Evolutionary conservation across 2,329 filamentous ascomycete species (phyloP).

Genomic region (Calonectria naviculata): DNA sequence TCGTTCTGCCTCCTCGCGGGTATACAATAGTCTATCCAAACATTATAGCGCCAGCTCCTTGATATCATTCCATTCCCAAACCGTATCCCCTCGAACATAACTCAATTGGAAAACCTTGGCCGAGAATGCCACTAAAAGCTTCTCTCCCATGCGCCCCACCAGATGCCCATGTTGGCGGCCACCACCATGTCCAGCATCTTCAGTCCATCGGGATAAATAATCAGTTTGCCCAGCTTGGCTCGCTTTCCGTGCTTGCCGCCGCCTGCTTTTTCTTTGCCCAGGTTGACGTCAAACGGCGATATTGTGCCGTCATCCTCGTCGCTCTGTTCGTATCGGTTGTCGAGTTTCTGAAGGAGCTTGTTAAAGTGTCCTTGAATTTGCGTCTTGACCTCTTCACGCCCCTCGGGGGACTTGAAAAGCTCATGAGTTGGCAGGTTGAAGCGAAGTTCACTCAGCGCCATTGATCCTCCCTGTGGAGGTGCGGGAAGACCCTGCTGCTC

Average conservation of each 20-base stretch:
- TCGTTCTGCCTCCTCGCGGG: constrained; percentile 24
- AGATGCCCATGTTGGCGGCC: constrained; percentile 90
- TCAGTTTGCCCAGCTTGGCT: constrained; percentile 93
- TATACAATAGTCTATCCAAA: constrained; percentile 25
- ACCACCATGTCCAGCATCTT: constrained; percentile 97
- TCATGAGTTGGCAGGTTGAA: constrained; percentile 83
- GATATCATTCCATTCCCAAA: constrained; percentile 27
- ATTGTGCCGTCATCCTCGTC: constrained; percentile 52
- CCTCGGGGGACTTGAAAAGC: constrained; percentile 53
- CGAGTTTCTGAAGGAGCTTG: constrained; percentile 51
- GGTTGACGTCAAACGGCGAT: constrained; percentile 72
- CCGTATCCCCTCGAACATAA: constrained; percentile 2
- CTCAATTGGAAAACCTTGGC: background rate
- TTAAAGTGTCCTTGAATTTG: constrained; percentile 55
- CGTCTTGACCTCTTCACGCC: constrained; percentile 44
- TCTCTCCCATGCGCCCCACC: constrained; percentile 89
- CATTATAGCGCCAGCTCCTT: constrained; percentile 9
- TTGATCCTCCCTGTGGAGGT: constrained; percentile 39
- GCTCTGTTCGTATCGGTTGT: constrained; percentile 46
- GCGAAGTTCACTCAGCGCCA: constrained; percentile 80
- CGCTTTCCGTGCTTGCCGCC: constrained; percentile 87
- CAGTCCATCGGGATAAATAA: constrained; percentile 87
- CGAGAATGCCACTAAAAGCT: constrained; percentile 47
- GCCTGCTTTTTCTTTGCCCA: constrained; percentile 86
- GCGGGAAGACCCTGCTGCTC: constrained; percentile 46